Conservation (phyloP, 805 yeast species). For the Cyberlindnera subsufficiens region DNA sequence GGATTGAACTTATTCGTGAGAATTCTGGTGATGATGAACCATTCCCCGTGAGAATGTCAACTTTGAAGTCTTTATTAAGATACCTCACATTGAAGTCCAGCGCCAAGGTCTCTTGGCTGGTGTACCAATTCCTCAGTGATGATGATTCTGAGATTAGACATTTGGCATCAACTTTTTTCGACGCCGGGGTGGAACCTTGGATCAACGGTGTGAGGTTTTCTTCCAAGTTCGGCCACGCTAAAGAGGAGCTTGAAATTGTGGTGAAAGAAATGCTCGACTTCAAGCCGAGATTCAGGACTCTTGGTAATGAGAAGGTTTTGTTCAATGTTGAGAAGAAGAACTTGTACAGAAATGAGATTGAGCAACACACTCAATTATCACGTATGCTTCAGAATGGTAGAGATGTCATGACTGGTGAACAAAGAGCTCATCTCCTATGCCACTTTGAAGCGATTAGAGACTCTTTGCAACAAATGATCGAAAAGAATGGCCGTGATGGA, state of each 20-base stretch:
- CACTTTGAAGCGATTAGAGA: conserved; percentile 1
- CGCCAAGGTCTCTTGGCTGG: conserved; percentile 19
- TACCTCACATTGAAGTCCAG: conserved; percentile 11
- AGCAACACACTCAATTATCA: conserved; percentile 20
- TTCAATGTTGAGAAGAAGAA: conserved; percentile 68
- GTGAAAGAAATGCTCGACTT: conserved; percentile 10
- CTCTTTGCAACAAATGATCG: conserved; percentile 1
- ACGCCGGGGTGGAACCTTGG: conserved; percentile 28
- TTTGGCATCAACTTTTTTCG: conserved; percentile 37
- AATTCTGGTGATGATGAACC: conserved; percentile 36
- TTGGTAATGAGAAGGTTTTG: conserved; percentile 31
- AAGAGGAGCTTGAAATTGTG: conserved; percentile 9
- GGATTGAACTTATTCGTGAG: conserved; percentile 8
- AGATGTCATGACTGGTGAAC: conserved; percentile 1
- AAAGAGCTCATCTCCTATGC: neutral
- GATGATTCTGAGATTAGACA: conserved; percentile 61
- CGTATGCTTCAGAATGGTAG: conserved; percentile 15
- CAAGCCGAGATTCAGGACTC: conserved; percentile 14
- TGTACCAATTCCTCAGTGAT: conserved; percentile 44
- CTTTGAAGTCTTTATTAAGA: conserved; percentile 37
- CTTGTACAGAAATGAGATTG: conserved; percentile 50
- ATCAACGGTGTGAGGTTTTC: conserved; percentile 25
- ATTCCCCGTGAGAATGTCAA: conserved; percentile 38
- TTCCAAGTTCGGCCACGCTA: conserved; percentile 5
- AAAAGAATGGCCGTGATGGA: conserved; percentile 10